Conservation (phyloP, 2,329 filamentous ascomycete species). For the Ascomycota sp. region DNA sequence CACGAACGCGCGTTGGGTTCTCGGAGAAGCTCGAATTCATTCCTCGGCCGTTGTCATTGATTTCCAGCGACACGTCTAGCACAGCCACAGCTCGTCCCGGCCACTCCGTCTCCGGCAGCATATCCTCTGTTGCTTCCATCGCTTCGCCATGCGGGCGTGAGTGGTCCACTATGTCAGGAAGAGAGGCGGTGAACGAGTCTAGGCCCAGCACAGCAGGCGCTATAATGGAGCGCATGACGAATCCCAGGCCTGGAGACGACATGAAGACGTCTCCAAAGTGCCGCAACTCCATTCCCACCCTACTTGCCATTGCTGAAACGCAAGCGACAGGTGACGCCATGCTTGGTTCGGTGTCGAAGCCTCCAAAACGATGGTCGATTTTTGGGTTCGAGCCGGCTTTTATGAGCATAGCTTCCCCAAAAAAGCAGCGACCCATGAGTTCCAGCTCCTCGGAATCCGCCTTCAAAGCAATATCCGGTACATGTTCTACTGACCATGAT, state of each 20-base stretch:
- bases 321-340: slow-evolving; percentile 14
- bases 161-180: slow-evolving; percentile 17
- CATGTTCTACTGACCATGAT: slow-evolving; percentile 17
- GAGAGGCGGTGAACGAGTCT: slow-evolving; percentile 22
- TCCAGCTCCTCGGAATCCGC: slow-evolving; percentile 22
- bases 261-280: slow-evolving; percentile 20
- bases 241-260: slow-evolving; percentile 2
- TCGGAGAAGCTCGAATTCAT: slow-evolving; percentile 72
- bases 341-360: slow-evolving; percentile 29
- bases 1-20: slow-evolving; percentile 56
- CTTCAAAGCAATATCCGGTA: slow-evolving; percentile 8
- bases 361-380: slow-evolving; percentile 39
- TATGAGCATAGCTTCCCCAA: slow-evolving; percentile 22
- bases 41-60: slow-evolving; percentile 59
- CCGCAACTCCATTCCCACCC: slow-evolving; percentile 37
- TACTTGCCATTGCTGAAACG: slow-evolving; percentile 21
- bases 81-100: slow-evolving; percentile 48
- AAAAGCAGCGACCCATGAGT: slow-evolving; percentile 25
- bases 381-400: slow-evolving; percentile 36
- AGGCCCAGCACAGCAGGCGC: slow-evolving; percentile 53
- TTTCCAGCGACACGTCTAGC: slow-evolving; percentile 69
- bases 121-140: slow-evolving; percentile 55
- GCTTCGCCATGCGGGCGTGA: slow-evolving; percentile 22
- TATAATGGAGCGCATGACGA: slow-evolving; percentile 32
- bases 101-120: slow-evolving; percentile 59